phyloP scores from a whole-genome alignment of 2,329 filamentous ascomycete genomes.

The Fusarium continuum region DNA sequence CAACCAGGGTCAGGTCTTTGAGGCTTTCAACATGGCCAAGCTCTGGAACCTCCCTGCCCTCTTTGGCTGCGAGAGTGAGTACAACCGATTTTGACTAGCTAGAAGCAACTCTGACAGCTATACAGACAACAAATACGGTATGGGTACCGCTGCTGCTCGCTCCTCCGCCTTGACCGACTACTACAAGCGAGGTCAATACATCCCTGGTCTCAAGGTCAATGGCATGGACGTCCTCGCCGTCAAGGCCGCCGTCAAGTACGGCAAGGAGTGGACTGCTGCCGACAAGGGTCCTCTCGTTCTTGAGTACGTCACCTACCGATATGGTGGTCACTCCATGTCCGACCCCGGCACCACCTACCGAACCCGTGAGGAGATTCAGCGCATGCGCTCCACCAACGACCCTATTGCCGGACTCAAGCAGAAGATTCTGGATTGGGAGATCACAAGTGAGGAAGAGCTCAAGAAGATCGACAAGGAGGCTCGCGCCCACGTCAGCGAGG shows the following conservation, averaged over 20 bases:
- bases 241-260: conserved; percentile 94
- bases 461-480: conserved; percentile 97
- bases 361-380: conserved; percentile 98
- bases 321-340: conserved; percentile 99
- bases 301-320: conserved; percentile 99
- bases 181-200: conserved; percentile 99
- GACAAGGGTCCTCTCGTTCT: conserved; percentile 95
- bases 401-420: conserved; percentile 98
- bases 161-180: conserved; percentile 97
- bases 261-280: conserved; percentile 82
- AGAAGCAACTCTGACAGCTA: conserved; percentile 14
- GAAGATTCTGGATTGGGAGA: conserved; percentile 95
- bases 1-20: conserved; percentile 99
- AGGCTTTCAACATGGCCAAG: conserved; percentile 99
- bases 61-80: conserved; percentile 97
- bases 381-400: conserved; percentile 99
- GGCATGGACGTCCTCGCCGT: conserved; percentile 99
- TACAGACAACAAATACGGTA: conserved; percentile 99
- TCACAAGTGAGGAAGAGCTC: conserved; percentile 92
- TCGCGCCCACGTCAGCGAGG: conserved; percentile 82
- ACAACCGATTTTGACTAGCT: not conserved
- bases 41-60: conserved; percentile 96
- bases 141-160: conserved; percentile 95
- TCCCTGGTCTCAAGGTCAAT: conserved; percentile 98
- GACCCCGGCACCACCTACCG: conserved; percentile 99